phyloP scores from a whole-genome alignment of 345 rosid genomes.

The Barbarea vulgaris region DNA sequence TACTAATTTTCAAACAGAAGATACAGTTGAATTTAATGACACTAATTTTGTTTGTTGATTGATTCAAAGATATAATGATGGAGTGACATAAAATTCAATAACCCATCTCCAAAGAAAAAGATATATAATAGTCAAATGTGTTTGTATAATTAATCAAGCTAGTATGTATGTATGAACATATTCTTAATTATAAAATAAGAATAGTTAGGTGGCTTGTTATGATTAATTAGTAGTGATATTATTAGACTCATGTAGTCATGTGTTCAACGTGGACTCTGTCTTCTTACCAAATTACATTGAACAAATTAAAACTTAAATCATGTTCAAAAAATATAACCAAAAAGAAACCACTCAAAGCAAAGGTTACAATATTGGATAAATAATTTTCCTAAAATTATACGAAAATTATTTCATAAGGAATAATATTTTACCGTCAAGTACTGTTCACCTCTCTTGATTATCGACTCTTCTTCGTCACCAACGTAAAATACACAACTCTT shows the following conservation, averaged over 20 bases:
- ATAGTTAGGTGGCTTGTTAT: neutral
- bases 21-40: neutral
- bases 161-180: neutral
- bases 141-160: conserved; percentile 8
- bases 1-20: neutral
- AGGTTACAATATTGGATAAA: neutral
- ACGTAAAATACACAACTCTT: neutral
- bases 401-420: neutral
- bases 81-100: conserved; percentile 22
- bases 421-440: conserved; percentile 2
- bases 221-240: conserved; percentile 13
- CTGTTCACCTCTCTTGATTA: conserved; percentile 1
- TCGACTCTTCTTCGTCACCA: neutral
- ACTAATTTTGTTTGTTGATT: neutral
- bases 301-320: too few species aligned
- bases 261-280: neutral
- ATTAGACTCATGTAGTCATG: conserved; percentile 5
- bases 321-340: too few species aligned
- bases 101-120: neutral
- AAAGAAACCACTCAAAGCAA: too few species aligned
- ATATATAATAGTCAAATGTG: neutral
- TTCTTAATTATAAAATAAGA: neutral
- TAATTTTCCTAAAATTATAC: neutral
- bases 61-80: neutral
- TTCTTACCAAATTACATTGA: conserved; percentile 10